phyloP scores from a whole-genome alignment of 805 yeast species.

The Kluyveromyces siamensis region DNA sequence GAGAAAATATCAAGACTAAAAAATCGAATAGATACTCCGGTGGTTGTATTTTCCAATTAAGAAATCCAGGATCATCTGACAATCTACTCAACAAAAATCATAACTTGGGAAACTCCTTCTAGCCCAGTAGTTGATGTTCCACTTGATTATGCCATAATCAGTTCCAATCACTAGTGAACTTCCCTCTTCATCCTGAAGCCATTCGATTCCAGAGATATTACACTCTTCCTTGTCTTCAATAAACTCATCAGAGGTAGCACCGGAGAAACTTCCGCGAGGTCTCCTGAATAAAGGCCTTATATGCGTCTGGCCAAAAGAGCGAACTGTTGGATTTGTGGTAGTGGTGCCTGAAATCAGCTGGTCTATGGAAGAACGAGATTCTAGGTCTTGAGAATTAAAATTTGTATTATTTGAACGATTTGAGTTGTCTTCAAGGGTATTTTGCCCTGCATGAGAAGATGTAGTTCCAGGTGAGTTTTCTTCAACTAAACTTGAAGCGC shows the following conservation, averaged over 20 bases:
- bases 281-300: not conserved
- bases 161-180: conserved; percentile 51
- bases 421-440: not conserved
- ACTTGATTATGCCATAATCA: conserved; percentile 56
- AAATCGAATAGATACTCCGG: too few species aligned
- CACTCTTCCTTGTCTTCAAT: conserved; percentile 27
- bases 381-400: not conserved
- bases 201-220: conserved; percentile 55
- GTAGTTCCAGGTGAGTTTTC: not conserved
- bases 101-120: conserved; percentile 54
- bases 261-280: not conserved
- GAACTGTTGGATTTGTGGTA: not conserved
- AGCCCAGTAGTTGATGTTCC: conserved; percentile 61
- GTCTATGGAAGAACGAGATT: not conserved
- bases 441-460: not conserved
- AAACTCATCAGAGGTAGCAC: not conserved
- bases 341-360: not conserved
- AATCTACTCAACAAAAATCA: conserved; percentile 31
- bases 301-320: not conserved
- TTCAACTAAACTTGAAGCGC: not conserved
- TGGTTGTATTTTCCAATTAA: too few species aligned
- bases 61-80: too few species aligned
- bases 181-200: conserved; percentile 43
- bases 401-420: not conserved
- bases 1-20: too few species aligned